Evolutionary conservation across 495 filamentous ascomycete genomes (phyloP).

Genomic region (Letharia columbiana): DNA sequence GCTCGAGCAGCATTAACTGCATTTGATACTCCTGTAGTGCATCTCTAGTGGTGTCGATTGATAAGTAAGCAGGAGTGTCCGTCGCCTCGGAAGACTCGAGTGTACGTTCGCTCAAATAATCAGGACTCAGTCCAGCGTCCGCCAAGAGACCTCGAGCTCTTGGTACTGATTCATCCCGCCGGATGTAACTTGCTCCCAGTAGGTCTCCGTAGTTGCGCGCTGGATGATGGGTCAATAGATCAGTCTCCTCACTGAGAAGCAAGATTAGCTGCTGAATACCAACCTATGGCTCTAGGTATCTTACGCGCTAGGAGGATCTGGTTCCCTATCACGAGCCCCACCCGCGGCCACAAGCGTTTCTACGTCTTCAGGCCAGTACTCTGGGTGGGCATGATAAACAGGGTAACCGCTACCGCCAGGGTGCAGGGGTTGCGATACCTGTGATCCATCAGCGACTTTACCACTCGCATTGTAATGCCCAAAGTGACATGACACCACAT

Average conservation of each 20-base stretch:
- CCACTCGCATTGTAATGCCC: not conserved
- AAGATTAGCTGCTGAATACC: not conserved
- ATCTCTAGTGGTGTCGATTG: too few species aligned
- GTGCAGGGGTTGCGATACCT: slow-evolving; percentile 43
- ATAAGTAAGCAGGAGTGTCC: not conserved
- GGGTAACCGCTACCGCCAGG: slow-evolving; percentile 45
- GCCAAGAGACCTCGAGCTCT: too few species aligned
- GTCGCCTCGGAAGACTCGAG: not conserved
- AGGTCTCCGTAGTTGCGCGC: not conserved
- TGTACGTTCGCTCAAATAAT: not conserved
- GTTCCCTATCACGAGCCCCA: not conserved
- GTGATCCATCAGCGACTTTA: slow-evolving; percentile 10
- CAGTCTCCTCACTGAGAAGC: not conserved
- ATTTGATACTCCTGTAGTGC: not conserved
- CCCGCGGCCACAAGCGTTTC: not conserved
- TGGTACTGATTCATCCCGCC: not conserved
- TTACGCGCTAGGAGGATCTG: not conserved
- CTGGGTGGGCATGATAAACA: slow-evolving; percentile 1
- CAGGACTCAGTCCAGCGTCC: not conserved
- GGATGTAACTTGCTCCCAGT: not conserved
- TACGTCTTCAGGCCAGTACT: not conserved
- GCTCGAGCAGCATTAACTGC: not conserved
- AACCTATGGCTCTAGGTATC: not conserved
- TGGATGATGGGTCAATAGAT: not conserved
- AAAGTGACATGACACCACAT: slow-evolving; percentile 34